A percentile compares a stretch with the other conserved stretches of the same genome.
phyloP scores from a whole-genome alignment of 2,329 filamentous ascomycete species.

The Verticillium zaregamsianum region DNA sequence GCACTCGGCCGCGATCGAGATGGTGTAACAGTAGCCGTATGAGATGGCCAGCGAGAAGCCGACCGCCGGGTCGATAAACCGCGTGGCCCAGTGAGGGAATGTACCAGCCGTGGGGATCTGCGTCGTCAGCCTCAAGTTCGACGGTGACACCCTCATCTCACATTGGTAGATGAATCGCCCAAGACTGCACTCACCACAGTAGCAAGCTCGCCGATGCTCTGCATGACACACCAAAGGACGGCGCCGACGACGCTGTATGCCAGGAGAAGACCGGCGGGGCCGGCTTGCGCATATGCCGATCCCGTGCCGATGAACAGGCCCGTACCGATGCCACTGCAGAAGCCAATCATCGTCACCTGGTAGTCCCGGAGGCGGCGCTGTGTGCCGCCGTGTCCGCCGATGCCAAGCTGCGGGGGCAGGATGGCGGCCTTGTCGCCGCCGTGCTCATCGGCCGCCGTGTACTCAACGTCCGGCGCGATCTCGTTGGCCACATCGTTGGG shows the following conservation, averaged over 20 bases:
- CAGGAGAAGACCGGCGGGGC: conserved; percentile 36
- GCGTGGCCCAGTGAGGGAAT: conserved; percentile 19
- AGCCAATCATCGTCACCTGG: conserved; percentile 7
- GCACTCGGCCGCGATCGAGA: conserved; percentile 39
- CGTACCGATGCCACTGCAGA: conserved; percentile 32
- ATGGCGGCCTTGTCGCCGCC: conserved; percentile 8
- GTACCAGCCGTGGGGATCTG: conserved; percentile 14
- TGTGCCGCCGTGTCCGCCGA: conserved; percentile 12
- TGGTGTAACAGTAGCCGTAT: conserved; percentile 42
- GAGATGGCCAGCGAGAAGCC: conserved; percentile 37
- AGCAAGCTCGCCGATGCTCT: conserved; percentile 26
- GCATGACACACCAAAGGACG: conserved; percentile 53
- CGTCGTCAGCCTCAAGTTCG: neutral
- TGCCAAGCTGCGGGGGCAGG: conserved; percentile 10
- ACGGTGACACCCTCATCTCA: neutral
- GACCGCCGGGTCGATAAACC: conserved; percentile 21
- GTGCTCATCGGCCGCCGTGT: neutral
- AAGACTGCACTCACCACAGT: conserved; percentile 7
- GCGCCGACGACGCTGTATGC: conserved; percentile 46
- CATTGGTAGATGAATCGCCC: no score
- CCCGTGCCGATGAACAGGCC: conserved; percentile 40
- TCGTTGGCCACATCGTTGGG: neutral
- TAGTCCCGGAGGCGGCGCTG: conserved; percentile 14
- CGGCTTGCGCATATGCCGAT: conserved; percentile 15
- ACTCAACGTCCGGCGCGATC: neutral